Base-by-base conservation (phyloP, 1,284 basidiomycete species). In the Pseudozyma thailandica region DNA sequence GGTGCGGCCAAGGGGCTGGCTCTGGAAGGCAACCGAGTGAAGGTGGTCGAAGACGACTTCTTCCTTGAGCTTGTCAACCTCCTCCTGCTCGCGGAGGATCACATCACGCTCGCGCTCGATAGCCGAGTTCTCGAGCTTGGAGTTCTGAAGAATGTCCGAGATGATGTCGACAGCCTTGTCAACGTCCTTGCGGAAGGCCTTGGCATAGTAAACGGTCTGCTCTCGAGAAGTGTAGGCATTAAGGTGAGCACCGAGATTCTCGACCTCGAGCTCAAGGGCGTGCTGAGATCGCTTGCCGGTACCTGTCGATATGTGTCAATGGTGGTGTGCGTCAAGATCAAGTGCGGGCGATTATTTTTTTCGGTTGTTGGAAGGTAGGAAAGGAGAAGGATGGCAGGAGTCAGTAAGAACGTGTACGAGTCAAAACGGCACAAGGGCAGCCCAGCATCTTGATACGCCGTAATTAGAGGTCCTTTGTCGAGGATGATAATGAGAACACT, bases 181-280 rank as follows among this genome's bases (percentile, higher is more conserved):
- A 20, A 98, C 92, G 84, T 98, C 96, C 87, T 95, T 92, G 84
- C 91, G 89, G 89, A 99, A 98, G 83, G 92, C 91, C 88, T 98
- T 98, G 83, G 95, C 95, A 84, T 98, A 98, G 87, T 98, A 99
- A 71, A 98, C 94, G 28, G 96, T 99, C 86, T 98, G 95, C 86
- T 98, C 95, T 74, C 95, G 90, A 41, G 94, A 97, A 18, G 95
- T 99, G 87, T 98, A 98, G 54, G 96, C 95, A 84, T 98, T 98
- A 65, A 99, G 86, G 84, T 98, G 95, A 37, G 95, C 93, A 75
- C 96, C 96, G 66, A 98, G 87, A 86, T 97, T 96, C 86, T 99
- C 95, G 45, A 98, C 95, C 85, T 98, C 94, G 64, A 98, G 88
- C 86, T 98, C 96, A 60, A 99, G 89, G 38, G 89, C 88, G 80